A percentile compares a stretch with the other conserved stretches of the same genome.
Conservation (phyloP, 1,284 basidiomycete genomes). For the Trichosporon coremiiforme region DNA sequence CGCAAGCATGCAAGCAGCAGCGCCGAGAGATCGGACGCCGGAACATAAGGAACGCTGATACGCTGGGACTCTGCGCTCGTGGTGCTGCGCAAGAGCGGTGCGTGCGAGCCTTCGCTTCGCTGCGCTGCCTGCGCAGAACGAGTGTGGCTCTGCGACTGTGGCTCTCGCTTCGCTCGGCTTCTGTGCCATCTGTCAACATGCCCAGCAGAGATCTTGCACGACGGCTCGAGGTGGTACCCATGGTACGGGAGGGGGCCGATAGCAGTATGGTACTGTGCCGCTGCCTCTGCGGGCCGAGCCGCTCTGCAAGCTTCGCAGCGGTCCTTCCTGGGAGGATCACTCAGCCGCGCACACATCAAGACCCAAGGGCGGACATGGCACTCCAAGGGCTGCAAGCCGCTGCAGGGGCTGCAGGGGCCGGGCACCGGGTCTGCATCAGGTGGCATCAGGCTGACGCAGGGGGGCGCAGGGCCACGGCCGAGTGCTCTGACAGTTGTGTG, state of each 20-base stretch:
- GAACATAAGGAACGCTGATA: constrained; percentile 6
- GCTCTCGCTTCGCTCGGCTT: constrained; percentile 8
- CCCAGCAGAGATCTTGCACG: not conserved
- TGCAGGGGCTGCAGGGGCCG: not conserved
- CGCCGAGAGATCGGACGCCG: constrained; percentile 5
- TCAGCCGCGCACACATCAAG: constrained; percentile 8
- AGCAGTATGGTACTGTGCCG: not conserved
- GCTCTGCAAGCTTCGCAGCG: not conserved
- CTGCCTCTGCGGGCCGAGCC: not conserved
- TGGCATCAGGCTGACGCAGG: not conserved
- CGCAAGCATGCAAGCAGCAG: constrained; percentile 4
- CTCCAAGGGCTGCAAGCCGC: constrained; percentile 1
- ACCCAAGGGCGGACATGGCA: constrained; percentile 18
- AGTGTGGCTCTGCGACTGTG: constrained; percentile 7
- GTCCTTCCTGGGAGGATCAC: not conserved
- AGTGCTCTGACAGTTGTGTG: not conserved
- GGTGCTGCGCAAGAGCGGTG: not conserved
- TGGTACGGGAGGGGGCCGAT: not conserved
- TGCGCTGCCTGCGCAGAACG: constrained; percentile 1
- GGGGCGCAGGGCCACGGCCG: not conserved
- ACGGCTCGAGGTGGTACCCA: not conserved
- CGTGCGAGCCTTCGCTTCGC: not conserved
- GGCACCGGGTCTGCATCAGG: not conserved
- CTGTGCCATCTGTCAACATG: not conserved
- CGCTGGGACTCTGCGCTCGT: not conserved